Evolutionary conservation across 2,329 filamentous ascomycete genomes (phyloP).

Genomic region (Meredithiella fracta): DNA sequence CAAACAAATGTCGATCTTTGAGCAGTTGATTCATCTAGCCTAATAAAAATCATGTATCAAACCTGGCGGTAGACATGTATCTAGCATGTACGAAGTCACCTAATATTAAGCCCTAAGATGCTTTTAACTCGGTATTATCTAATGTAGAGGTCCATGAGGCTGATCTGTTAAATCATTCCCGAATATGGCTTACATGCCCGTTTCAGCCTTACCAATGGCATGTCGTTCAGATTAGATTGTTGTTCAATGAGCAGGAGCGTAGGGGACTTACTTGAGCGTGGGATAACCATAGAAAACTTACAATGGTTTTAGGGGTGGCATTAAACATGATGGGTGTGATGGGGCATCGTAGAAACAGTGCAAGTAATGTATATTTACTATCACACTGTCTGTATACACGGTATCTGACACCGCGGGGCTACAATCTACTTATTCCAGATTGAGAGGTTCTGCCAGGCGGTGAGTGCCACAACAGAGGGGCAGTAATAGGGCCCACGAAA

Average conservation of each 20-base stretch:
- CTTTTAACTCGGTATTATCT: too few relatives aligned
- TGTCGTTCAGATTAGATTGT: conserved; percentile 9
- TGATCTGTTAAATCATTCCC: neutral
- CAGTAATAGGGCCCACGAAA: conserved; percentile 14
- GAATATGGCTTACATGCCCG: neutral
- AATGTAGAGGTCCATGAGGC: neutral
- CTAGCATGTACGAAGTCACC: too few relatives aligned
- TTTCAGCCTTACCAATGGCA: conserved; percentile 10
- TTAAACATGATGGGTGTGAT: conserved; percentile 5
- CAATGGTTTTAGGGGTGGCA: conserved; percentile 1
- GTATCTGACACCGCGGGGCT: conserved; percentile 7
- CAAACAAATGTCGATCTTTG: too few relatives aligned
- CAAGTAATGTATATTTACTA: neutral
- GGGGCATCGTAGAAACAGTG: conserved; percentile 1
- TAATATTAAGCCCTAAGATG: too few relatives aligned
- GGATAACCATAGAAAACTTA: conserved; percentile 4
- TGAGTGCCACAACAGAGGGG: conserved; percentile 12
- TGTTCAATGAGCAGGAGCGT: conserved; percentile 10
- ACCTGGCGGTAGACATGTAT: too few relatives aligned
- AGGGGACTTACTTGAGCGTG: conserved; percentile 8
- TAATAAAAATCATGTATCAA: too few relatives aligned
- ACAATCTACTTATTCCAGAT: conserved; percentile 1
- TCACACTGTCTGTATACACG: conserved; percentile 3
- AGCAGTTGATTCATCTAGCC: too few relatives aligned
- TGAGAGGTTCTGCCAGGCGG: conserved; percentile 13